Evolutionary conservation across 2,329 filamentous ascomycete species (phyloP), one percentile per base, ranked within the genome.

Genomic region (Coniosporium tulheliwenetii): DNA sequence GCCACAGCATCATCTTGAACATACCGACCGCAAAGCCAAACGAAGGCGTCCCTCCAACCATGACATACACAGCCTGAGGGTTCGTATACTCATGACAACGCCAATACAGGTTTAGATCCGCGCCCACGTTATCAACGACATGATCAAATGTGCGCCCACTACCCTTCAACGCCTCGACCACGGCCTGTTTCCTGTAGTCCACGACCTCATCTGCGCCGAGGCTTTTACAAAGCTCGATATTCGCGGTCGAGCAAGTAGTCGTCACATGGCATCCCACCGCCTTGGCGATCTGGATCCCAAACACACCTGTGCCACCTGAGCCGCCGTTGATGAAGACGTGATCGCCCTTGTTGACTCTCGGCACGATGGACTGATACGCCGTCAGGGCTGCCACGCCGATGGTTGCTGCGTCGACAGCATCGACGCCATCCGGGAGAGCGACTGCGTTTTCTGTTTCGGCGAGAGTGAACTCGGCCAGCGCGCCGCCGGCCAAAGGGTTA

Each of bases 321-420:
- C 77, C 76, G 9, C 75, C 77, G 46, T 80, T 80, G 55, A 81
- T 69, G 52, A 81, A 76, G 4, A 81, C 63, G 46, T 63, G 68
- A 38, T 70, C 65, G 8, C 60, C 61, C 5, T 47, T 42, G 32
- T 61, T 58, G 31, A 60, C 53, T 35, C 59, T 52, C 0, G 57
- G 57, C 2, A 52, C 47, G 33, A 66, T 51, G 5, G 51, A 50
- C 42, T 61, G 56, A 32, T 55, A 60, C n/a, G 58, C 61, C 5
- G 62, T 63, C 3, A 62, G 41, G 0, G 57, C 62, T 12, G 54
- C 58, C 10, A 59, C 45, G 1, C 51, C 50, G 2, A 59, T 43
- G 4, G 52, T 49, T 2, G 60, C 58, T 5, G 55, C 53, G 33
- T 58, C 50, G n/a, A 60, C 50, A 1, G 52, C 41, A 8, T 52